Base-by-base conservation (phyloP, 2,329 filamentous ascomycete species). In the Eutypella sp. region DNA sequence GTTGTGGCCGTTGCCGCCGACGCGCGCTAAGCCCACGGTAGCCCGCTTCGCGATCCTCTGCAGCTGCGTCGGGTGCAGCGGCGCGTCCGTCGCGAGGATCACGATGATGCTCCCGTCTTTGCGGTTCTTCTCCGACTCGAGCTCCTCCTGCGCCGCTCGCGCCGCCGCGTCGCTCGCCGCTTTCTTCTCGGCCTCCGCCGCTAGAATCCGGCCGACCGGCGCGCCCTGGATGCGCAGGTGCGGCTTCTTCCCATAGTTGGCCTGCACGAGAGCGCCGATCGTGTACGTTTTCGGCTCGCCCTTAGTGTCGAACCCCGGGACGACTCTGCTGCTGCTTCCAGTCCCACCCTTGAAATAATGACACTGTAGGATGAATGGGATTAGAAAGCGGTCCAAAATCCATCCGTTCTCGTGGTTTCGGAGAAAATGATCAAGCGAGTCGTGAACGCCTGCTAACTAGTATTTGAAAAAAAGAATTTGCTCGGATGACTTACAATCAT, bases 261-360 rank as follows among this genome's bases (percentile, higher is more conserved):
- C 74, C 61, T 85, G 82, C 3, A 82, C 78, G 7, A 87, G 67
- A 2, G 76, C 81, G 1, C 70, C 83, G 18, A 87, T 69, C 0
- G 76, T 82, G 55, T 80, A 85, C 3, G 66, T 62, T 45, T 63
- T 70, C 5, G 57, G 52, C 24, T 60, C 56, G n/a, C 55, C 61
- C n/a, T 54, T 55, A 3, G 56, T 58, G 38, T 69, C 67, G 20
- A 69, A 53, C 0, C 75, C 75, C 2, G 66, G 62, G n/a, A 85
- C 72, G 7, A 79, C 52, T 20, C 83, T 73, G 40, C 75, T 81
- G 53, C 75, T 76, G 1, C 75, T 81, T 1, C 82, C 82, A 0
- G 82, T 87, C 0, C 83, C 82, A 29, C 81, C 83, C 59, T 85
- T 85, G 67, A 80, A 84, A 51, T 74, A 74, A 55, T 84, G 79